Percentiles rank a stretch among this genome's conserved stretches.
phyloP scores from a whole-genome alignment of 805 yeast genomes.

The Pichia occidentalis region DNA sequence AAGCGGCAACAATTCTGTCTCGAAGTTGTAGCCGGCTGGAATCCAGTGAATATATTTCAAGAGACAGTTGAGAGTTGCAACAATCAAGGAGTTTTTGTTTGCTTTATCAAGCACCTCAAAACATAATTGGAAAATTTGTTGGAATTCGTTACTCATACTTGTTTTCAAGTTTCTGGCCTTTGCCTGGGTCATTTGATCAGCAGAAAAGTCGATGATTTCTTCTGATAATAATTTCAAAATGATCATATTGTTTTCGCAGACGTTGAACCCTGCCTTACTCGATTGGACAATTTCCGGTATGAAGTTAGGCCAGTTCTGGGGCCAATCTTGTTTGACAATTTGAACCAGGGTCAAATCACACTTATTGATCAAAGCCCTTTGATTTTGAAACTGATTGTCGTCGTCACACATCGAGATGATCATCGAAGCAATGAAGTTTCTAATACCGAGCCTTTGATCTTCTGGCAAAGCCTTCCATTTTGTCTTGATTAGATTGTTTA shows the following conservation, averaged over 20 bases:
- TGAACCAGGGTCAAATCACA: slow-evolving; percentile 92
- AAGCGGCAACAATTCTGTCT: slow-evolving; percentile 69
- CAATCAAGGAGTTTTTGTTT: slow-evolving; percentile 72
- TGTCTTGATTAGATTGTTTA: slow-evolving; percentile 84
- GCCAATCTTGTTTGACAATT: slow-evolving; percentile 97
- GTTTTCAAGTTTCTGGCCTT: slow-evolving; percentile 77
- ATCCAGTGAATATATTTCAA: slow-evolving; percentile 91
- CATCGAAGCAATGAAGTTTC: slow-evolving; percentile 92
- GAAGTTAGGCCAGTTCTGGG: slow-evolving; percentile 95
- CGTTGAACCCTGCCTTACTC: slow-evolving; percentile 78
- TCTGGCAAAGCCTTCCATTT: slow-evolving; percentile 91
- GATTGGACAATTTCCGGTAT: slow-evolving; percentile 88
- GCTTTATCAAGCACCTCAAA: slow-evolving; percentile 90
- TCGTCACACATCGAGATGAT: slow-evolving; percentile 85
- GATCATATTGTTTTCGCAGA: slow-evolving; percentile 96
- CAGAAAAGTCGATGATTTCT: slow-evolving; percentile 93
- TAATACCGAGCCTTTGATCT: slow-evolving; percentile 84
- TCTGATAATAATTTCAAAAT: slow-evolving; percentile 84
- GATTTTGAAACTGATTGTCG: slow-evolving; percentile 60
- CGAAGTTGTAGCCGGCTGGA: slow-evolving; percentile 83
- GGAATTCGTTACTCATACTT: slow-evolving; percentile 84
- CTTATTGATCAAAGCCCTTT: slow-evolving; percentile 82
- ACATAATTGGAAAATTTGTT: slow-evolving; percentile 88
- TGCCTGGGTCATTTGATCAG: slow-evolving; percentile 95
- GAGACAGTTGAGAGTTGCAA: slow-evolving; percentile 77